Base-by-base conservation (phyloP, 169 alveolate genomes). In the Toxoplasma gondii region DNA sequence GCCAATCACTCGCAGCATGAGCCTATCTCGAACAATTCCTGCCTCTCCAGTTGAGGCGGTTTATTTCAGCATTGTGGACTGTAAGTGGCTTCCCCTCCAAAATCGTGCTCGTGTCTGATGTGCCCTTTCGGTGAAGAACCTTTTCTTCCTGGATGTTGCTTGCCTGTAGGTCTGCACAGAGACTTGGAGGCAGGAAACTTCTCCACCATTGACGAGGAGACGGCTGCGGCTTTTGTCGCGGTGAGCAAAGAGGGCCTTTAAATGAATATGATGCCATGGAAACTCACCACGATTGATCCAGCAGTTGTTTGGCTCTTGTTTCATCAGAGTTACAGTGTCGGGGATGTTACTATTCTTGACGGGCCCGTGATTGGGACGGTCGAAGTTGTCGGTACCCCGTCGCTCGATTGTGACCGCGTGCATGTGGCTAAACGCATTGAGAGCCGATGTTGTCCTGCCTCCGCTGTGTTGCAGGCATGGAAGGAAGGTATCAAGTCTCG, bases 11-110 rank as follows among this genome's bases (percentile, higher is more conserved):
- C 86, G 86, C 49, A 82, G 41, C 38, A 82, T 82, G 90, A 38
- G 67, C 67, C 41, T 82, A 49, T 5, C 5, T 27, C 19, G 39
- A 39, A 31, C 90, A 7, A 27, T 9, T 16, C 69, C 90, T 12
- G 67, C 69, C 69, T 41, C 90, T 12, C 90, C 69, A 7, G 41
- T 82, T 24, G 90, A 82, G 64, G 90, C 90, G 34, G 90, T 82
- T 41, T 43, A 82, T 36, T 82, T 82, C 90, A 24, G 41, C n/a
- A 41, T 82, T 49, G 90, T 43, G 31, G 90, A 82, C 90, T 44
- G 90, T 82, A 31, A 82, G 64, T 82, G 44, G 58, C 43, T 74
- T 74, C 38, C 17, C 17, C 43, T 31, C 1, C 0, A 1, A 36
- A n/a, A 22, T 4, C n/a, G 12, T 31, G 38, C 27, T n/a, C 9